A percentile compares a stretch with the other conserved stretches of the same genome.
Conservation (phyloP, 73 alveolate species). For the Paramecium pentaurelia region DNA sequence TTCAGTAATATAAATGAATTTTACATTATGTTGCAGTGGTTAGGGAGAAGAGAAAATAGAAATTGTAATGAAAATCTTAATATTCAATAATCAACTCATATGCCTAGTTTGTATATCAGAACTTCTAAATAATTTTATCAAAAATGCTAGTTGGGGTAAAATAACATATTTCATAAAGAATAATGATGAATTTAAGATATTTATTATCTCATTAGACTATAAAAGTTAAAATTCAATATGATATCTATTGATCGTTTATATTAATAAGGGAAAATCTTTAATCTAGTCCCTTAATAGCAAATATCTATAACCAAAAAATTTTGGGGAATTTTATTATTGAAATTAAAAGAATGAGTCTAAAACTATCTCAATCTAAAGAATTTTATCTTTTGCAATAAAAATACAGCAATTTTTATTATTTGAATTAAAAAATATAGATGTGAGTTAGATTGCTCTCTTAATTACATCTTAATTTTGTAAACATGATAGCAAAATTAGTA, state of each 20-base stretch:
- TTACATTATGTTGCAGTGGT: neutral
- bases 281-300: too few species aligned
- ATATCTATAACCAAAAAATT: too few species aligned
- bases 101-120: too few species aligned
- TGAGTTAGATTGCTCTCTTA: neutral
- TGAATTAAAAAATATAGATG: neutral
- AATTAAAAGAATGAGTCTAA: neutral
- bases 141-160: too few species aligned
- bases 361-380: neutral
- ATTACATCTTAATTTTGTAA: neutral
- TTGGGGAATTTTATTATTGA: too few species aligned
- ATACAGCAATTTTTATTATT: neutral
- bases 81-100: neutral
- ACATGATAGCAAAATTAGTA: too few species aligned
- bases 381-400: neutral
- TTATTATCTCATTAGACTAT: neutral
- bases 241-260: neutral
- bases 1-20: neutral
- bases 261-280: too few species aligned
- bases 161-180: neutral
- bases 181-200: neutral
- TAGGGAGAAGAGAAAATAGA: neutral
- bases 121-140: too few species aligned
- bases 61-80: neutral
- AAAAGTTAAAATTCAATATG: neutral